A percentile compares a stretch with the other conserved stretches of the same genome.
Evolutionary conservation across 192 early-diverging fungal species (phyloP).

Genomic region (Ambispora gerdemannii): DNA sequence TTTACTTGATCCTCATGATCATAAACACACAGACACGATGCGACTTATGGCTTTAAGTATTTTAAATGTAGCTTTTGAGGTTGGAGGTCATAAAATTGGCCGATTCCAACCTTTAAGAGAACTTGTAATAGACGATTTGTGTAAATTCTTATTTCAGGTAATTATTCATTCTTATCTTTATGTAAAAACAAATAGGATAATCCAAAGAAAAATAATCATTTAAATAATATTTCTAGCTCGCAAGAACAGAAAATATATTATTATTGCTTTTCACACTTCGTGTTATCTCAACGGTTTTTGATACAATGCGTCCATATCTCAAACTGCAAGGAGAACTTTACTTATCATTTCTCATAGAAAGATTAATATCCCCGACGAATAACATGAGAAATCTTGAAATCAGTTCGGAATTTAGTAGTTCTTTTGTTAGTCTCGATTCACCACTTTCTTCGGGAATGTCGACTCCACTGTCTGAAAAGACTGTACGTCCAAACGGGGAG

Average conservation of each 20-base stretch:
- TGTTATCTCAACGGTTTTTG: conserved; percentile 66
- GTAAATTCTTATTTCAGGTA: conserved; percentile 82
- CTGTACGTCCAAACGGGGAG: conserved; percentile 13
- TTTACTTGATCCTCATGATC: conserved; percentile 84
- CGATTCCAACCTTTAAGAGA: conserved; percentile 57
- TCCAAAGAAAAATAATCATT: no score
- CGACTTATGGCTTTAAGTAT: conserved; percentile 87
- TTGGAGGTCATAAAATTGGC: conserved; percentile 75
- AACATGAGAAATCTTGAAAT: conserved; percentile 34
- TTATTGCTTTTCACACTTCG: conserved; percentile 62
- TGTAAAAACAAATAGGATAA: no score
- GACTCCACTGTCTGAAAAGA: conserved; percentile 4
- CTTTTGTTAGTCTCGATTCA: conserved; percentile 21
- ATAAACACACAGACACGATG: conserved; percentile 92
- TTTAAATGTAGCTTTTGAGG: conserved; percentile 81
- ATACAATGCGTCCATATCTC: conserved; percentile 61
- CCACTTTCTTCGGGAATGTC: conserved; percentile 28
- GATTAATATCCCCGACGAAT: conserved; percentile 43
- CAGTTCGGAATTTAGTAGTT: conserved; percentile 38
- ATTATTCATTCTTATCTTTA: no score
- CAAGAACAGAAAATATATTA: conserved; percentile 52
- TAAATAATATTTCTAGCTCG: conserved; percentile 40
- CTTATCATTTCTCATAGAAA: conserved; percentile 59
- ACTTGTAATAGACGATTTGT: conserved; percentile 79
- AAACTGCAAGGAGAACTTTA: conserved; percentile 81